Evolutionary conservation across 2,329 filamentous ascomycete species (phyloP).

Genomic region (Exutisphaerella laricina): DNA sequence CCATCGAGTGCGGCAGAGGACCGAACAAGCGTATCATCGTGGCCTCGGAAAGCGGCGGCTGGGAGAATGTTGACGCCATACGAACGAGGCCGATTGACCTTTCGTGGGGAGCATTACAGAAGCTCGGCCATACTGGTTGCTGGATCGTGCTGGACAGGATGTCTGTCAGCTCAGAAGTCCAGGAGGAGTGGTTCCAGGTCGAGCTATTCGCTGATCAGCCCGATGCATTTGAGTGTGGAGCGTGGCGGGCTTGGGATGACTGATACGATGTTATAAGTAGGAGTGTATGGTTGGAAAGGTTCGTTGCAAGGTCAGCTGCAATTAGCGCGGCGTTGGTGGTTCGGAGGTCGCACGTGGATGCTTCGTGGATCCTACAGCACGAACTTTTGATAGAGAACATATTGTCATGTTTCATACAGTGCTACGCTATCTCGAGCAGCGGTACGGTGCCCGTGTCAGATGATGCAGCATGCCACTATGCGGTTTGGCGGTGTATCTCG

Average conservation of each 20-base stretch:
- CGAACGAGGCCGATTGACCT: conserved; percentile 71
- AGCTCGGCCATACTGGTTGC: conserved; percentile 47
- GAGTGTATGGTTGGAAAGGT: background rate
- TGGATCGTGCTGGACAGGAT: conserved; percentile 81
- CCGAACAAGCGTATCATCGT: conserved; percentile 61
- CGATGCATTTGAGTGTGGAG: conserved; percentile 41
- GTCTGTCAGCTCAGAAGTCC: conserved; percentile 49
- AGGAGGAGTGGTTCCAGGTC: conserved; percentile 48
- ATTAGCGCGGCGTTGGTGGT: background rate
- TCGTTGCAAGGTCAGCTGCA: background rate
- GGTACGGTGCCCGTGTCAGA: no score
- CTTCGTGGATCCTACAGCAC: no score
- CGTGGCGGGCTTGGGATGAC: conserved; percentile 43
- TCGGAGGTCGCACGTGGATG: no score
- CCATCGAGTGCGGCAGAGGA: conserved; percentile 66
- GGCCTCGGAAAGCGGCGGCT: conserved; percentile 65
- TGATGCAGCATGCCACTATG: no score
- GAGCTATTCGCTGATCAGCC: conserved; percentile 44
- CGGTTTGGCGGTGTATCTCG: no score
- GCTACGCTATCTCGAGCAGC: no score
- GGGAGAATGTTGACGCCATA: conserved; percentile 61
- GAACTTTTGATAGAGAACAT: no score
- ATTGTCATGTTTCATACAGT: no score
- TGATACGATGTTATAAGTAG: no score
- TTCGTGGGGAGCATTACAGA: conserved; percentile 53